Evolutionary conservation across 192 early-diverging fungal genomes (phyloP), one percentile per base, ranked within the genome.

Genomic region (Geranomyces variabilis): DNA sequence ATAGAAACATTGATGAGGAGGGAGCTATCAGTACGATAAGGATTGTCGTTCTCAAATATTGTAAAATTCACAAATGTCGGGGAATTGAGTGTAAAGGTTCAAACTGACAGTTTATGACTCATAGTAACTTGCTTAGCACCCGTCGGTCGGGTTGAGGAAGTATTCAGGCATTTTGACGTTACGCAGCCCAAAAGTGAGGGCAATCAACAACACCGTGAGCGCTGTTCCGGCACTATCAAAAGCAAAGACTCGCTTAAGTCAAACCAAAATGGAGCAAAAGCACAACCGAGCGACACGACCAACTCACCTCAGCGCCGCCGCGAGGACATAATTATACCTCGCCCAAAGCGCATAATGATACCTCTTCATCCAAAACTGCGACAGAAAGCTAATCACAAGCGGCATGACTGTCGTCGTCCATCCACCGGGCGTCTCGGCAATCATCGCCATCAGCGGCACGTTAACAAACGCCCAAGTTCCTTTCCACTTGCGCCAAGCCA

Each of bases 381-480:
- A 76, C 19, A 73, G 7, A 56, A 74, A 67, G 55, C 46, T 36
- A n/a, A 71, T 47, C 15, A 72, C 33, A 15, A 80, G 55, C 7
- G 70, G 53, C 43, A 68, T 31, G 17, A 67, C 22, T 1, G 46
- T 44, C 26, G 47, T 67, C 46, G 75, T 55, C 10, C 19, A 29
- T 33, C 43, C 30, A 31, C 67, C 78, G 70, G 15, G 34, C 79
- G 46, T 73, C 49, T 0, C 47, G 59, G 48, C 76, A 59, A 64
- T 90, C 85, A 60, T 89, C 77, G 60, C 77, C 66, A 77, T 63
- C 22, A 77, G 64, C 33, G 89, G 89, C 56, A 88, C 76, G 58
- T 90, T 85, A 33, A 90, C 70, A 1, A 85, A 6, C 70, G 49
- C 41, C 82, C 75, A 61, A 29, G 82, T 70, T 47, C 70, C 48